These are phyloP conservation scores for Eucalyptus lansdowneana DNA, from an alignment of 345 rosid species.

Conservation along the genomic window DNA sequence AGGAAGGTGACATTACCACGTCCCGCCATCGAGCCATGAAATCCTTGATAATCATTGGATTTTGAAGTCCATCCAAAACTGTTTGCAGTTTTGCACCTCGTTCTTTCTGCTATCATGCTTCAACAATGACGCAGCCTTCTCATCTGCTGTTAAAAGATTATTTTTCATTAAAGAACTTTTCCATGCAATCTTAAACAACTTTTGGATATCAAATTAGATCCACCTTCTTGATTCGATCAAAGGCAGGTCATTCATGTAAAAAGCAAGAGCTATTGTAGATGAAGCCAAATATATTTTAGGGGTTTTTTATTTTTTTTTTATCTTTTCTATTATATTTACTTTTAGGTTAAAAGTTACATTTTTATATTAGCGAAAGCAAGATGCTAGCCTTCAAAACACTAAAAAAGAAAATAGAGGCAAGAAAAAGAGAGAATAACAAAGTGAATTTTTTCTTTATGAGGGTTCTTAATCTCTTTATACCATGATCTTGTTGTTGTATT, in stretches of 20 bases:
- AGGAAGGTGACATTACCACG: background rate
- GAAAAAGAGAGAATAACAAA: too few species aligned
- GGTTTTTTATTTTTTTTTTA: accelerated
- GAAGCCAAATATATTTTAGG: too few species aligned
- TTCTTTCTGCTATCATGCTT: background rate
- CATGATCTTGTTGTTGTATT: accelerated
- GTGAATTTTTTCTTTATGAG: too few species aligned
- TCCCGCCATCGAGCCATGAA: background rate
- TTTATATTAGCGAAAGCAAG: too few species aligned
- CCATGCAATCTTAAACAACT: background rate
- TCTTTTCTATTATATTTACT: accelerated
- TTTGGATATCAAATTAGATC: background rate
- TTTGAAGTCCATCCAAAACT: background rate
- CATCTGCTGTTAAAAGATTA: background rate
- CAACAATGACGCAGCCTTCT: background rate
- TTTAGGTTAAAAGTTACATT: too few species aligned
- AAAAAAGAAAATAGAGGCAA: too few species aligned
- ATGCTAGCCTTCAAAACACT: too few species aligned
- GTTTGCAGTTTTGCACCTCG: background rate
- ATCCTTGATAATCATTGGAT: background rate
- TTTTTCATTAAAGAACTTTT: too few species aligned
- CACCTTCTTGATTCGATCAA: background rate
- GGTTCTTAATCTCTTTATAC: accelerated
- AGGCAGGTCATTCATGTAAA: background rate
- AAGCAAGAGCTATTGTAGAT: background rate